phyloP scores from a whole-genome alignment of 257 asterid species.

The Thymus mandschuricus region DNA sequence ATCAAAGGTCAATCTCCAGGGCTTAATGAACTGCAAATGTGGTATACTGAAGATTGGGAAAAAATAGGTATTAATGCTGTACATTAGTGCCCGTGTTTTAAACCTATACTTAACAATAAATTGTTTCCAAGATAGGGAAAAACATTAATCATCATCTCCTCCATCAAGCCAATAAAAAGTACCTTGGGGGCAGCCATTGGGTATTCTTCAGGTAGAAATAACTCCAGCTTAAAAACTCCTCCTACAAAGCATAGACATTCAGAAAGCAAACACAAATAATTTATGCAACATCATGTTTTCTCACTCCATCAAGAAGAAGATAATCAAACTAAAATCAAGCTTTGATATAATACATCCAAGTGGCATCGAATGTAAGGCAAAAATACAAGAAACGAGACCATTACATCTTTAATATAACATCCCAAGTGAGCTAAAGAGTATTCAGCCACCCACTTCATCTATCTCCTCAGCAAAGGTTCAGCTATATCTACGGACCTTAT shows the following conservation, averaged over 20 bases:
- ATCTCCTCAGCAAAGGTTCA: background rate
- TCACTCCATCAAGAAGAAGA: background rate
- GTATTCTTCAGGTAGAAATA: constrained; percentile 96
- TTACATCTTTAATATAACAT: constrained; percentile 1
- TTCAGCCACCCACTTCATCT: background rate
- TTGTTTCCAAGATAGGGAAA: background rate
- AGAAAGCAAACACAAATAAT: constrained; percentile 20
- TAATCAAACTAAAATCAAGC: constrained; percentile 2
- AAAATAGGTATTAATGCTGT: background rate
- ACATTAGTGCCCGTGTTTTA: background rate
- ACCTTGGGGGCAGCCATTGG: constrained; percentile 99
- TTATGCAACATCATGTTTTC: constrained; percentile 11
- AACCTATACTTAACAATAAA: background rate
- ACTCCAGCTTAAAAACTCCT: constrained; percentile 95
- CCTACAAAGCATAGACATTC: constrained; percentile 46
- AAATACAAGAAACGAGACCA: constrained; percentile 13
- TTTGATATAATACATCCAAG: constrained; percentile 12
- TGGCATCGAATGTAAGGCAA: background rate
- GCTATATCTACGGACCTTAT: constrained; percentile 1
- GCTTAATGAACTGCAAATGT: background rate
- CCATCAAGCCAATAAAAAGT: constrained; percentile 20
- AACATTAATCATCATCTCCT: background rate
- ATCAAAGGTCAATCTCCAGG: background rate
- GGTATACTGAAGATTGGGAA: background rate
- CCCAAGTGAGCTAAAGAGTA: background rate